Percentiles rank a stretch among this genome's conserved stretches.
Evolutionary conservation across 108 stramenopile species (phyloP).

Genomic region (Cyclotella cryptica): DNA sequence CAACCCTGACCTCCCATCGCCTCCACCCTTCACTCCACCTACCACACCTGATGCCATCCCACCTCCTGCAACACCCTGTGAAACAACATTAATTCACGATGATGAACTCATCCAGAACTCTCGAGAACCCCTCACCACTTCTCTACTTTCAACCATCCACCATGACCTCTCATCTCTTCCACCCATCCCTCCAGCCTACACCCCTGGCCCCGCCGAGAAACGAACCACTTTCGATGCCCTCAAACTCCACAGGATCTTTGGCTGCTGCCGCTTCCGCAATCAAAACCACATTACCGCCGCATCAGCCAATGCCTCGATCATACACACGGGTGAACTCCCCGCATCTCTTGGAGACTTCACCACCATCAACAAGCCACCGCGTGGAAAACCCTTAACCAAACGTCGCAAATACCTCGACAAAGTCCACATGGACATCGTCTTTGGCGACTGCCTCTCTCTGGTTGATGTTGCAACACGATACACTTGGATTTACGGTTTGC

Average conservation of each 20-base stretch:
- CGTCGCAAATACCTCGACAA: background rate
- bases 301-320: background rate
- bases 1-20: background rate
- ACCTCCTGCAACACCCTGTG: background rate
- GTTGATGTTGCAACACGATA: slow-evolving; percentile 16
- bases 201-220: background rate
- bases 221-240: background rate
- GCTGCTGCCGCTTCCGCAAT: background rate
- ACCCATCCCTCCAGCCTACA: background rate
- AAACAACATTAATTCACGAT: background rate
- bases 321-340: background rate
- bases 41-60: background rate
- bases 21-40: background rate
- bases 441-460: background rate
- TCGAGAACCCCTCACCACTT: background rate
- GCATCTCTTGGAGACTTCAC: background rate
- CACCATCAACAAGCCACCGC: background rate
- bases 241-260: background rate
- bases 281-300: background rate
- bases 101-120: background rate
- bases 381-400: background rate
- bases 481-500: background rate
- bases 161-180: background rate
- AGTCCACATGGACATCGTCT: slow-evolving; percentile 1
- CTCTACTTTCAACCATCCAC: background rate